Evolutionary conservation across 306 rosid genomes (phyloP).

Genomic region (Cyamopsis tetragonoloba): DNA sequence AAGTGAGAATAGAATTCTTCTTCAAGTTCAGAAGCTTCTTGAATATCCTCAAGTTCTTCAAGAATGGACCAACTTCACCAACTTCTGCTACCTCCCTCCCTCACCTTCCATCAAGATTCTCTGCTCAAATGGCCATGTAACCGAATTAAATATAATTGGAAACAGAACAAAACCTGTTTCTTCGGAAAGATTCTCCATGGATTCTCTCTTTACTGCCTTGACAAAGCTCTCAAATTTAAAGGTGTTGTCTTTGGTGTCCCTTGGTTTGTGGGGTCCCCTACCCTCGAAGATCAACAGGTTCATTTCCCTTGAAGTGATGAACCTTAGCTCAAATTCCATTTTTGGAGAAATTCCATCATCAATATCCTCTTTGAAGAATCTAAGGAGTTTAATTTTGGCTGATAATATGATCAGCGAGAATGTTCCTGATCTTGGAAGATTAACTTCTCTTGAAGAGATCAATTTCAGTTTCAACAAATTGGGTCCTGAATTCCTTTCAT

Average conservation of each 20-base stretch:
- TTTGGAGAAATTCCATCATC: constrained; percentile 59
- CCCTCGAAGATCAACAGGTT: constrained; percentile 62
- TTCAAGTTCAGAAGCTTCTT: constrained; percentile 60
- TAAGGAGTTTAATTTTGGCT: constrained; percentile 57
- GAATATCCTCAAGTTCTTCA: constrained; percentile 70
- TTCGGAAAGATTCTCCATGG: constrained; percentile 64
- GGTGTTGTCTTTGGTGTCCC: constrained; percentile 55
- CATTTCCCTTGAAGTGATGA: constrained; percentile 52
- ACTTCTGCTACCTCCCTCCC: constrained; percentile 63
- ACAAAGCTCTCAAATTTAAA: constrained; percentile 69
- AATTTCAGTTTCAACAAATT: constrained; percentile 52
- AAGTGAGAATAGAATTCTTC: constrained; percentile 53
- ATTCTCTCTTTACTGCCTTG: constrained; percentile 56
- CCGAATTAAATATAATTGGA: constrained; percentile 62
- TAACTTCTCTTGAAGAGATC: constrained; percentile 53
- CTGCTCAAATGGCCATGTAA: constrained; percentile 49
- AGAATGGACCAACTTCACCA: constrained; percentile 64
- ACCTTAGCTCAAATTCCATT: constrained; percentile 68
- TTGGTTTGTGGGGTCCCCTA: constrained; percentile 88
- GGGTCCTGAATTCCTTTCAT: constrained; percentile 61
- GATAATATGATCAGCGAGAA: constrained; percentile 66
- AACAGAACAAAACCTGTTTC: constrained; percentile 28
- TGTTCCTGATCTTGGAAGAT: constrained; percentile 52
- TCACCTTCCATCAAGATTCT: constrained; percentile 57
- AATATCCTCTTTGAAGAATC: constrained; percentile 38